Conservation (phyloP, 2,329 filamentous ascomycete species). For the Cryphonectria japonica region DNA sequence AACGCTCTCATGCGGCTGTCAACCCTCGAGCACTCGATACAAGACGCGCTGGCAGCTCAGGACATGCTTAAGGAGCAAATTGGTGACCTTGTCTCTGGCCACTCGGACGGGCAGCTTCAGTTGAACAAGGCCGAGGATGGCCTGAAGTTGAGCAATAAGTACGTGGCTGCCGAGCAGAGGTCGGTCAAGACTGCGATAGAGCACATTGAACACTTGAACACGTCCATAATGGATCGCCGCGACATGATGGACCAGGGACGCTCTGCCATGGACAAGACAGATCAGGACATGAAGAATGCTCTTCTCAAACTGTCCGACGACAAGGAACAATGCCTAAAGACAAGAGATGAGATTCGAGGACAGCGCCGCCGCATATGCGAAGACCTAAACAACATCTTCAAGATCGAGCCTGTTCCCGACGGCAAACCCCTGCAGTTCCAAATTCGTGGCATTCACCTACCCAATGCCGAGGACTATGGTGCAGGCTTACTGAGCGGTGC, state of each 20-base stretch:
- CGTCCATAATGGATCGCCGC: conserved; percentile 67
- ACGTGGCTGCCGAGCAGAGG: conserved; percentile 67
- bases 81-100: conserved; percentile 56
- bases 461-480: conserved; percentile 75
- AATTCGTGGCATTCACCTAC: conserved; percentile 77
- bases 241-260: conserved; percentile 70
- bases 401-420: conserved; percentile 67
- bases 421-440: conserved; percentile 75
- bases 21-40: conserved; percentile 87
- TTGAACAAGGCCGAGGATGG: conserved; percentile 55
- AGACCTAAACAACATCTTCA: conserved; percentile 78
- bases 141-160: conserved; percentile 52
- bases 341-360: conserved; percentile 71
- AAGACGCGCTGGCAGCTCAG: conserved; percentile 81
- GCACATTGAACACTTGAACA: conserved; percentile 68
- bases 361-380: conserved; percentile 88
- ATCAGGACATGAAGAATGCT: conserved; percentile 65
- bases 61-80: conserved; percentile 79
- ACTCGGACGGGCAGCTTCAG: conserved; percentile 42
- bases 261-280: conserved; percentile 60
- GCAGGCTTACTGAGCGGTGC: conserved; percentile 45
- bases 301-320: conserved; percentile 62
- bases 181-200: conserved; percentile 64
- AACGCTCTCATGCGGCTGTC: conserved; percentile 85
- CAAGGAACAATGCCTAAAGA: conserved; percentile 57